Percentiles rank a stretch among this genome's conserved stretches.
Conservation (phyloP, 202 grass and related monocot species). For the Cymbopogon flexuosus region DNA sequence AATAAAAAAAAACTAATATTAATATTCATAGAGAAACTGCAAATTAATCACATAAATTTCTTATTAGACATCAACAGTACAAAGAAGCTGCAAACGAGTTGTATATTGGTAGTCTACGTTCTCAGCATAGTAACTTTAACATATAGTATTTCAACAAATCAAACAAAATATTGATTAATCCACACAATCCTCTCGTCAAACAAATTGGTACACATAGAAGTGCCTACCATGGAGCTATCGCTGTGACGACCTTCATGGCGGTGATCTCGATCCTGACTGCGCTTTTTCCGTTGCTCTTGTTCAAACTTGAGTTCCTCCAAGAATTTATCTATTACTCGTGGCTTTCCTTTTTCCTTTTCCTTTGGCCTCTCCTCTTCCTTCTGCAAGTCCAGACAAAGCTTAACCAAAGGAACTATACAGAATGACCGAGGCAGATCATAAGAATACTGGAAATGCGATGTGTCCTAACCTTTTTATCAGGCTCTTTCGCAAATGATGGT, state of each 20-base stretch:
- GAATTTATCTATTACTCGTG: slow-evolving; percentile 84
- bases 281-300: slow-evolving; percentile 80
- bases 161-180: slow-evolving; percentile 14
- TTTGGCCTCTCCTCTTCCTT: slow-evolving; percentile 88
- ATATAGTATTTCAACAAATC: slow-evolving; percentile 13
- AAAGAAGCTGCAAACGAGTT: not conserved
- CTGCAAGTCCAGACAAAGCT: slow-evolving; percentile 41
- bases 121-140: not conserved
- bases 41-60: slow-evolving; percentile 18
- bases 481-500: slow-evolving; percentile 75
- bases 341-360: slow-evolving; percentile 96
- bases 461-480: slow-evolving; percentile 74
- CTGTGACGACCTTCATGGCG: slow-evolving; percentile 62
- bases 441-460: slow-evolving; percentile 19
- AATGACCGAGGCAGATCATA: slow-evolving; percentile 6
- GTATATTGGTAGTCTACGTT: not conserved
- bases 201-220: slow-evolving; percentile 14
- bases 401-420: slow-evolving; percentile 24
- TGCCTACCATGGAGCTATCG: slow-evolving; percentile 61
- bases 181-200: not conserved
- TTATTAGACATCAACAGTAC: slow-evolving; percentile 11
- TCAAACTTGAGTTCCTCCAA: slow-evolving; percentile 95
- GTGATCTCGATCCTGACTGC: slow-evolving; percentile 65
- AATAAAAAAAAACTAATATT: not conserved
- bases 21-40: slow-evolving; percentile 14